phyloP scores from a whole-genome alignment of 2,329 filamentous ascomycete genomes.

The Penicillium sp. region DNA sequence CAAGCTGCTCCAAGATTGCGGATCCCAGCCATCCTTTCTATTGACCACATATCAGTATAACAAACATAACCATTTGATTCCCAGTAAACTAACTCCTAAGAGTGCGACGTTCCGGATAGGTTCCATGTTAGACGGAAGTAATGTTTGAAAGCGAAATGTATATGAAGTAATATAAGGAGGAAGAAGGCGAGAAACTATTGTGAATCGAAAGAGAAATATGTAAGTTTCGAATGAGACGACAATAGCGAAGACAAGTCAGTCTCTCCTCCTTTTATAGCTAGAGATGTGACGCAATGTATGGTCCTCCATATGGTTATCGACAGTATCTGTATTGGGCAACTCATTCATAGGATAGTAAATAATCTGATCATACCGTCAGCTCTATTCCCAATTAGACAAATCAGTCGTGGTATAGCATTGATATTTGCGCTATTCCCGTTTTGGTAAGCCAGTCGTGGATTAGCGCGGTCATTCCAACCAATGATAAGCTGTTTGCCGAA shows the following conservation, averaged over 20 bases:
- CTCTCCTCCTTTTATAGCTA: background rate
- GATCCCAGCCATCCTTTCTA: slow-evolving; percentile 6
- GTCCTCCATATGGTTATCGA: no score
- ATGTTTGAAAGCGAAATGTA: background rate
- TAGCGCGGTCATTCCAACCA: background rate
- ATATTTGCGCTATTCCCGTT: background rate
- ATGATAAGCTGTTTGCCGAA: background rate
- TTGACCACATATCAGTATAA: background rate
- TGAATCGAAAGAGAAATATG: background rate
- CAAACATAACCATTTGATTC: background rate
- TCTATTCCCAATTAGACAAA: background rate
- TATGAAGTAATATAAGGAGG: background rate
- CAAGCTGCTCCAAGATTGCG: background rate
- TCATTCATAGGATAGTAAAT: background rate
- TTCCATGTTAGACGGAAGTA: background rate
- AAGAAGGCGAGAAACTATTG: background rate
- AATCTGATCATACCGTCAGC: no score
- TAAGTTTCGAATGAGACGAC: background rate
- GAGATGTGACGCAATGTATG: background rate
- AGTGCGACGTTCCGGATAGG: slow-evolving; percentile 2
- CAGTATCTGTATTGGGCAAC: background rate
- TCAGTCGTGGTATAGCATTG: background rate
- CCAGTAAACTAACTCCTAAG: background rate
- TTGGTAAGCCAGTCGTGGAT: background rate
- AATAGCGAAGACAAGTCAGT: background rate